Base-by-base conservation (phyloP, 2,329 filamentous ascomycete species). In the Verticillium longisporum region DNA sequence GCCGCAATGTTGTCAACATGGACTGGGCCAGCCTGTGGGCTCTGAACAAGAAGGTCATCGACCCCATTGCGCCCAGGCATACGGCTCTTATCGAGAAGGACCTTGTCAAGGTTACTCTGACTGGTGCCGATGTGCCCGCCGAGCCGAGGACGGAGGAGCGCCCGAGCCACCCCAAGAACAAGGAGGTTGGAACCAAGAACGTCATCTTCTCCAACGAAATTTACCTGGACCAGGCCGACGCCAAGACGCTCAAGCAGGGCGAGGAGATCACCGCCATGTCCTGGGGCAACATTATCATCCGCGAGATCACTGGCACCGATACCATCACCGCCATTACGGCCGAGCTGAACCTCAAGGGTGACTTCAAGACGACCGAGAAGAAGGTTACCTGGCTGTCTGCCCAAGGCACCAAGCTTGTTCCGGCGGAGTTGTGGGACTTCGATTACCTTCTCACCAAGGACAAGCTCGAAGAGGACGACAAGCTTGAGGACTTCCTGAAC, bases 251-350 rank as follows among this genome's bases (percentile, higher is more conserved):
- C 77, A 89, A 86, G 68, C 82, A 89, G 63, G 88, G 89, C 71
- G 94, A 98, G 78, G 93, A 97, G 75, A 91, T 98, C 69, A 97
- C 94, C 0, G 82, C 97, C 53, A 97, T 97, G 94, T 90, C 90
- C 74, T 98, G 94, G 94, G 95, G 94, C 68, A 96, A 96, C 70
- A 91, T 90, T 13, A 85, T 92, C 66, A 89, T 95, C 31, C 85
- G 87, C 60, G 85, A 87, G 62, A 85, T 91, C 64, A 80, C 84
- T 56, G 75, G 78, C 34, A 74, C 76, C 18, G 80, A 80, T 59
- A 79, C 84, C 56, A 87, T 97, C 68, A 88, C 87, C 13, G 80
- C 78, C 38, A 81, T 97, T 45, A 89, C 90, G 61, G 81, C 95
- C 60, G 91, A 97, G 76, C 85, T 97, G n/a, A 89, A 98, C 75